Conservation (phyloP, 768 basidiomycete species). For the Mycena galericulata region DNA sequence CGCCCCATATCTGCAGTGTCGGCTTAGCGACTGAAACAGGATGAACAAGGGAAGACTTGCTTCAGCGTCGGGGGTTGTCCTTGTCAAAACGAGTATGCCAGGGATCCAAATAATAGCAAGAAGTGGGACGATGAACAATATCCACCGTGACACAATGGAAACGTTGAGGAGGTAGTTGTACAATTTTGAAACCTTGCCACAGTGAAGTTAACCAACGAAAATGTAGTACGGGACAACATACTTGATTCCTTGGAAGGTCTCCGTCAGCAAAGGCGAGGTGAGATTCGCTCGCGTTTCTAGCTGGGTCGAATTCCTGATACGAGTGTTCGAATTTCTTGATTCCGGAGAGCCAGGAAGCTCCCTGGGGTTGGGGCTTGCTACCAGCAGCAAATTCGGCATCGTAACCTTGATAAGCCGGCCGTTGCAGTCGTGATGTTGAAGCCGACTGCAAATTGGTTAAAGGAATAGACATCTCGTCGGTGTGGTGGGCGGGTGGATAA, state of each 20-base stretch:
- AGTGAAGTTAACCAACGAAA: neutral
- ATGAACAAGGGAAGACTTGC: conserved; percentile 49
- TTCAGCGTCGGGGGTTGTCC: conserved; percentile 56
- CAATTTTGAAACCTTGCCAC: conserved; percentile 64
- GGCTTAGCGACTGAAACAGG: neutral
- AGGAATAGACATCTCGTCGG: conserved; percentile 24
- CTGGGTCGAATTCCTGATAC: conserved; percentile 68
- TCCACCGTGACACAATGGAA: conserved; percentile 83
- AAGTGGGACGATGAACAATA: conserved; percentile 81
- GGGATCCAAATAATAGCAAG: conserved; percentile 78
- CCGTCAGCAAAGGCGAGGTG: conserved; percentile 71
- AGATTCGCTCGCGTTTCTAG: conserved; percentile 59
- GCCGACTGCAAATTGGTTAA: conserved; percentile 14
- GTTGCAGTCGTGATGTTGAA: neutral
- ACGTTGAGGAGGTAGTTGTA: conserved; percentile 83
- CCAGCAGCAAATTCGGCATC: conserved; percentile 25
- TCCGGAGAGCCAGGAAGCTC: conserved; percentile 57
- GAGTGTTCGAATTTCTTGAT: conserved; percentile 63
- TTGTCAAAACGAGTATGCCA: conserved; percentile 72
- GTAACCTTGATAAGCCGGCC: neutral
- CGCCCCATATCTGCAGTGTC: conserved; percentile 63
- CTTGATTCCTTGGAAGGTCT: conserved; percentile 69
- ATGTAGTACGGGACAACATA: conserved; percentile 39
- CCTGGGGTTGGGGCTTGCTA: neutral
- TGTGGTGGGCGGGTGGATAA: conserved; percentile 13